phyloP scores from a whole-genome alignment of 345 rosid species.

The Physaria fendleri region DNA sequence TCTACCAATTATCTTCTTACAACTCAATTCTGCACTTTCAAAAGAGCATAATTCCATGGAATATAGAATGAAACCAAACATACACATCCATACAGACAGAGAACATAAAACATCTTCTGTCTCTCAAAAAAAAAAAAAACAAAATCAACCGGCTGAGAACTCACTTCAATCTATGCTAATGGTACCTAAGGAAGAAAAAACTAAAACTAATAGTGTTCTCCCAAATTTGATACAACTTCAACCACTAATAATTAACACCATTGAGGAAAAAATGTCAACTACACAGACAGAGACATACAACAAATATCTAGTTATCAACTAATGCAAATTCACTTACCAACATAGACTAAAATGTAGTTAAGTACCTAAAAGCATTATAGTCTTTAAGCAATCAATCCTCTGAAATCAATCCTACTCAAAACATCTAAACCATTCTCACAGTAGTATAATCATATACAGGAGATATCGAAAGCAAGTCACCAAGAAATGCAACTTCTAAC shows the following conservation, averaged over 20 bases:
- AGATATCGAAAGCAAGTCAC: too few relatives aligned
- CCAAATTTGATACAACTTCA: not conserved
- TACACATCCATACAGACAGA: not conserved
- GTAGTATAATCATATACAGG: not conserved
- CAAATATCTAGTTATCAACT: too few relatives aligned
- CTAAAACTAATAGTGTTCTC: not conserved
- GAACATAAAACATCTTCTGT: slow-evolving; percentile 11
- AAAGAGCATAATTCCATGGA: not conserved
- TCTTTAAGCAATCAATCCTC: too few relatives aligned
- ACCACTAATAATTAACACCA: not conserved
- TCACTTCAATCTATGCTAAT: not conserved
- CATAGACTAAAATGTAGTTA: not conserved
- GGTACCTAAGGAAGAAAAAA: not conserved
- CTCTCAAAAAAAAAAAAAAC: too few relatives aligned
- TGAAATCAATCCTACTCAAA: not conserved
- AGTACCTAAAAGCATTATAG: not conserved
- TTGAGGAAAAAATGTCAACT: not conserved
- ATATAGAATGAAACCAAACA: not conserved
- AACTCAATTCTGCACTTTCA: too few relatives aligned
- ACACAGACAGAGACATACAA: not conserved
- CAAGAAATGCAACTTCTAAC: not conserved
- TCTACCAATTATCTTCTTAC: too few relatives aligned
- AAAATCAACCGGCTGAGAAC: not conserved
- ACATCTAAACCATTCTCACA: not conserved
- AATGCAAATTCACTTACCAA: not conserved